phyloP scores from a whole-genome alignment of 768 basidiomycete species.

The Leucogyrophana mollusca region DNA sequence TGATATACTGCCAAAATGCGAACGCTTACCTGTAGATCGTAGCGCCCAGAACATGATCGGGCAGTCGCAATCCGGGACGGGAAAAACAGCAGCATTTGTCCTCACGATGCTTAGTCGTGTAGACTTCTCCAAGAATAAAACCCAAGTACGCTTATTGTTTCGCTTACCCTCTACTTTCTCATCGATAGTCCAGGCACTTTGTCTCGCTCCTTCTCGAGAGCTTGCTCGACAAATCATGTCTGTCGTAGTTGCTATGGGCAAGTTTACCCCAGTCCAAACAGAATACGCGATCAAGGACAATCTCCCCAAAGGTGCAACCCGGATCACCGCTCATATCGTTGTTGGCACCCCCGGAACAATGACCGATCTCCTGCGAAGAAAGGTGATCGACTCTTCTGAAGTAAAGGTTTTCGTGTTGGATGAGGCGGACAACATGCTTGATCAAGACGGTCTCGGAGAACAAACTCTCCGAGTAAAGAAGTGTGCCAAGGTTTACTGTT shows the following conservation, averaged over 20 bases:
- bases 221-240: conserved; percentile 97
- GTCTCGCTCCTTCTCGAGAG: conserved; percentile 97
- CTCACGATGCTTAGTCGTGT: conserved; percentile 96
- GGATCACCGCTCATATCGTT: conserved; percentile 84
- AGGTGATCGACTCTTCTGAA: conserved; percentile 72
- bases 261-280: conserved; percentile 90
- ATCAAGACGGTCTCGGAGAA: conserved; percentile 90
- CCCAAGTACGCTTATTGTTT: conserved; percentile 57
- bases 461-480: conserved; percentile 94
- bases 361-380: conserved; percentile 78
- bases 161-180: conserved; percentile 5
- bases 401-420: conserved; percentile 95
- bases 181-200: conserved; percentile 88
- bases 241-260: conserved; percentile 91
- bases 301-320: conserved; percentile 60
- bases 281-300: conserved; percentile 95
- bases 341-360: conserved; percentile 97
- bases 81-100: conserved; percentile 98
- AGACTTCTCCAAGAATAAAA: conserved; percentile 77
- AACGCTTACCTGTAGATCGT: conserved; percentile 37
- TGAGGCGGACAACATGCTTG: conserved; percentile 99
- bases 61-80: conserved; percentile 98
- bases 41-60: conserved; percentile 99
- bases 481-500: conserved; percentile 36
- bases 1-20: conserved; percentile 3